These are phyloP conservation scores for Microbotryum violaceum DNA, from an alignment of 1,284 basidiomycete genomes.

Conservation along the genomic window DNA sequence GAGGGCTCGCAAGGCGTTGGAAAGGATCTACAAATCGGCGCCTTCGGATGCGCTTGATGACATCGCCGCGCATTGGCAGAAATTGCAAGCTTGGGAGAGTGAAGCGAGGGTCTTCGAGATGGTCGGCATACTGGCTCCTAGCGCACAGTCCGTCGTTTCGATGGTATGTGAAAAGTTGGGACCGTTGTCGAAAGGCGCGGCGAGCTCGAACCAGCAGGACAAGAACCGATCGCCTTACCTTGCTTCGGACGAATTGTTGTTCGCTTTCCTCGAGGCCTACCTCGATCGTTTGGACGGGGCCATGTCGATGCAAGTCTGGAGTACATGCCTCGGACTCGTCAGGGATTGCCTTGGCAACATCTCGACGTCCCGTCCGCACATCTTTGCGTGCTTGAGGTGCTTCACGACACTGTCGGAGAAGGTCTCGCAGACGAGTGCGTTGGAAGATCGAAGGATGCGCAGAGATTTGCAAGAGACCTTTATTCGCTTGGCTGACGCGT, in stretches of 20 bases:
- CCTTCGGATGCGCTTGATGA: slow-evolving; percentile 74
- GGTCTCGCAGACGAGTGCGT: slow-evolving; percentile 73
- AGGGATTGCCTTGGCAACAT: slow-evolving; percentile 64
- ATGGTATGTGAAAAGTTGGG: slow-evolving; percentile 67
- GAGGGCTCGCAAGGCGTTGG: slow-evolving; percentile 67
- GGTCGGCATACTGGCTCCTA: slow-evolving; percentile 72
- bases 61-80: slow-evolving; percentile 66
- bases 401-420: slow-evolving; percentile 73
- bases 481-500: slow-evolving; percentile 74
- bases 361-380: slow-evolving; percentile 58
- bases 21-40: slow-evolving; percentile 74
- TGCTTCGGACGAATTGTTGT: slow-evolving; percentile 43
- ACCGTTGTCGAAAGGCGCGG: slow-evolving; percentile 12
- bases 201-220: slow-evolving; percentile 24
- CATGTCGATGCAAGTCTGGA: slow-evolving; percentile 85
- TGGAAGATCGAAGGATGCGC: slow-evolving; percentile 81
- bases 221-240: slow-evolving; percentile 14
- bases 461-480: slow-evolving; percentile 87
- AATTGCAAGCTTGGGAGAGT: background rate
- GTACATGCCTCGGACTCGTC: slow-evolving; percentile 61
- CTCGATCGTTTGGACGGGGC: slow-evolving; percentile 76
- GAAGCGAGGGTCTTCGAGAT: slow-evolving; percentile 60
- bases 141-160: slow-evolving; percentile 78
- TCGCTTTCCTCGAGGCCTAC: slow-evolving; percentile 83
- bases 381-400: slow-evolving; percentile 67